A percentile compares a stretch with the other conserved stretches of the same genome.
These are phyloP conservation scores for Neurospora sp. DNA, from an alignment of 2,329 filamentous ascomycete genomes.

Conservation along the genomic window DNA sequence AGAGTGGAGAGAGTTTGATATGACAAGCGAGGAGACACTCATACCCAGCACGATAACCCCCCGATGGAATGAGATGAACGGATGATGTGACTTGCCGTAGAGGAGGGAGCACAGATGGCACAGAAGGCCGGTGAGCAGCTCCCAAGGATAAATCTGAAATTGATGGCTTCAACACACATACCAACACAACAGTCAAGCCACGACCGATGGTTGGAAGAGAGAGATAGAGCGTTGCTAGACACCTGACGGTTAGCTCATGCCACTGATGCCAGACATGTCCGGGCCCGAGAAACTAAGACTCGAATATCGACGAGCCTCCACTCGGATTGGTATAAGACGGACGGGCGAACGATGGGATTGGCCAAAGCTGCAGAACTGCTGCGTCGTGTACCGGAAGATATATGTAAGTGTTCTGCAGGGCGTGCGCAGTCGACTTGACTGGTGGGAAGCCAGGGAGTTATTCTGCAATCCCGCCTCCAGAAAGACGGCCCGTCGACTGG, in stretches of 20 bases:
- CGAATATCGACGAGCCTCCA: background rate
- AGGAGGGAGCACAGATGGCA: background rate
- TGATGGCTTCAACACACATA: background rate
- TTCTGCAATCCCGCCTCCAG: background rate
- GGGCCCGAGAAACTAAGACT: background rate
- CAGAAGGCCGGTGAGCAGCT: background rate
- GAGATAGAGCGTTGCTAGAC: background rate
- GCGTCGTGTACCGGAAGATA: slow-evolving; percentile 23
- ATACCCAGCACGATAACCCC: background rate
- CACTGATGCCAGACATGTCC: background rate
- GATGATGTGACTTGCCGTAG: background rate
- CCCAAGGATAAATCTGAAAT: background rate
- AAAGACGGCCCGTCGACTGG: background rate
- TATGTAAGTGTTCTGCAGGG: background rate
- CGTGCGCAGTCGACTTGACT: background rate
- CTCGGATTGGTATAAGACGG: background rate
- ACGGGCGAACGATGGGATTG: background rate
- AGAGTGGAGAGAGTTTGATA: background rate
- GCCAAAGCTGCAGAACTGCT: slow-evolving; percentile 20
- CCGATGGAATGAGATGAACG: background rate
- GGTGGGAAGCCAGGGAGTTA: background rate
- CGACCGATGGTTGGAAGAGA: background rate
- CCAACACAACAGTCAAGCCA: background rate
- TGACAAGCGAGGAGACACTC: background rate
- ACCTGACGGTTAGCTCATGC: background rate